Base-by-base conservation (phyloP, 768 basidiomycete species). In the Leccinellum albellum region DNA sequence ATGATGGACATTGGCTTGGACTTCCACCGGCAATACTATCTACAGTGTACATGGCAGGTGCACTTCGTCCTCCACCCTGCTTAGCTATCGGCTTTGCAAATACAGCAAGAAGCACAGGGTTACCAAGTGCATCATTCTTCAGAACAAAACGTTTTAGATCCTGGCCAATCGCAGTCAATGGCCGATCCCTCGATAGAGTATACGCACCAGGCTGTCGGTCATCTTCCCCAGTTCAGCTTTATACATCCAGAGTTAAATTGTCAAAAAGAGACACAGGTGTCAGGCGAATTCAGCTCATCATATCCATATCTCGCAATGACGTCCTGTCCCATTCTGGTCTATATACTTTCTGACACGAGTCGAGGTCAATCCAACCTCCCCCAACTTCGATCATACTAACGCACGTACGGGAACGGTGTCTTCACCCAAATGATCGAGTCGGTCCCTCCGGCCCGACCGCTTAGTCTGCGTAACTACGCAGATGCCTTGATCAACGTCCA, bases 381-480 rank as follows among this genome's bases (percentile, higher is more conserved):
- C 51, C 42, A 24, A n/a, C 29, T 24, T 44, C 6, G 56, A 63
- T 62, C 52, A 37, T 29, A n/a, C 23, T 20, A n/a, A 15, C 20
- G 46, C 45, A n/a, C 45, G 45, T 50, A 51, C 51, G 44, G 45
- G 21, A 59, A 33, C 35, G 20, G 55, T 62, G 62, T 55, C 61
- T 29, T 55, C 46, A 48, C 23, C 42, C 51, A 64, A 23, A 37
- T 17, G 53, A 64, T 64, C 60, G 13, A 31, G 29, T 54, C 33
- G 26, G 24, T n/a, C n/a, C n/a, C n/a, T n/a, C n/a, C n/a, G n/a
- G n/a, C n/a, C 55, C 32, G 21, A 42, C 15, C 44, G 17, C 44
- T 15, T 40, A 48, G 21, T 52, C 48, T 55, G 61, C 23, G 23
- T 23, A 26, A 17, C 45, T 45, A 58, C 47, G 53, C 49, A 26